Evolutionary conservation across 768 basidiomycete genomes (phyloP).

Genomic region (Lentinula sp.): DNA sequence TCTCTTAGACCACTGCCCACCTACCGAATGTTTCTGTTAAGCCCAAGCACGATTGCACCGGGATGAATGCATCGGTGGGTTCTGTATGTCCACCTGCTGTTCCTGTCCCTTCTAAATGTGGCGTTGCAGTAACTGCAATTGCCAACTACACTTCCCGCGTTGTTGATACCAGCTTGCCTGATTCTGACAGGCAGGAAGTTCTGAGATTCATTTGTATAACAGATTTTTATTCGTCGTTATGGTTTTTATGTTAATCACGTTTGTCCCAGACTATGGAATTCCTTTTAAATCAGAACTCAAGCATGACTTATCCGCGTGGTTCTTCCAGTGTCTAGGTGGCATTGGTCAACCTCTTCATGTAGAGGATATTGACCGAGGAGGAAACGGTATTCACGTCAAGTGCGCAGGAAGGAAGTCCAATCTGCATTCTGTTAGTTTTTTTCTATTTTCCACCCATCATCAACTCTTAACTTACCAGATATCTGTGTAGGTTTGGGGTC

Average conservation of each 20-base stretch:
- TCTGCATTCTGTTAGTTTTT: slow-evolving; percentile 12
- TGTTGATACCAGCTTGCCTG: slow-evolving; percentile 17
- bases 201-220: slow-evolving; percentile 20
- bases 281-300: not conserved
- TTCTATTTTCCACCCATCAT: not conserved
- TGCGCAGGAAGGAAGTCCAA: slow-evolving; percentile 15
- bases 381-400: slow-evolving; percentile 14
- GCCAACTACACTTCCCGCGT: slow-evolving; percentile 29
- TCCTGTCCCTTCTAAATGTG: not conserved
- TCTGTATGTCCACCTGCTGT: not conserved
- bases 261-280: not conserved
- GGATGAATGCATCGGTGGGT: not conserved
- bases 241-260: not conserved
- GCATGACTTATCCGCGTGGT: not conserved
- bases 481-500: not conserved
- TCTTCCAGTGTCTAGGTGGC: slow-evolving; percentile 13
- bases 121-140: slow-evolving; percentile 22
- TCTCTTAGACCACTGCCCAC: slow-evolving; percentile 8
- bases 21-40: slow-evolving; percentile 23
- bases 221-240: not conserved
- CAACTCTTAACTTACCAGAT: not conserved
- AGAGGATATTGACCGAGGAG: slow-evolving; percentile 15
- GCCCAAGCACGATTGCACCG: slow-evolving; percentile 22
- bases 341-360: slow-evolving; percentile 19
- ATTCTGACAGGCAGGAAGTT: slow-evolving; percentile 22